phyloP scores from a whole-genome alignment of 495 filamentous ascomycete species.

The Xylaria palmicola region DNA sequence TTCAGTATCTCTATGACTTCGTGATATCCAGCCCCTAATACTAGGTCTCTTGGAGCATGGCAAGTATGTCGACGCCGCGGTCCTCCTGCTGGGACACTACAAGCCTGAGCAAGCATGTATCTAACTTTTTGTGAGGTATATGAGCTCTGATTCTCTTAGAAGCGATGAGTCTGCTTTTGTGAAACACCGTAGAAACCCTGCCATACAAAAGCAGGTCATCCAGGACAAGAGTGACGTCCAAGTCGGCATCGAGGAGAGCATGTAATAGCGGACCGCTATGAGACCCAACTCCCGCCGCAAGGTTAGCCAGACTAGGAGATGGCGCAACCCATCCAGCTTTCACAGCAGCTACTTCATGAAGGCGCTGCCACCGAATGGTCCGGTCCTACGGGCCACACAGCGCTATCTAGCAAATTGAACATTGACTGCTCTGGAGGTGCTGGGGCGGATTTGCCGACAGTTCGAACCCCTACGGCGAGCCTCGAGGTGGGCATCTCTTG shows the following conservation, averaged over 20 bases:
- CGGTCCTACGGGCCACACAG: not conserved
- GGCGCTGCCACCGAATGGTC: too few relatives aligned
- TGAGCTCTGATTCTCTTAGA: not conserved
- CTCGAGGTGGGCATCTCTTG: not conserved
- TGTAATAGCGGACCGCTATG: not conserved
- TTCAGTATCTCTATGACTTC: not conserved
- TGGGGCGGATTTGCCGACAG: not conserved
- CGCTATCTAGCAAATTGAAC: not conserved
- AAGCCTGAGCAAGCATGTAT: not conserved
- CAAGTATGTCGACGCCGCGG: not conserved
- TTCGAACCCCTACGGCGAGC: not conserved
- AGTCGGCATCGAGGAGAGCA: not conserved
- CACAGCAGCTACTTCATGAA: not conserved
- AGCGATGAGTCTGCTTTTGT: not conserved
- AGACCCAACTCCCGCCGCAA: not conserved
- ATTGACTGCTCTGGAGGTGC: not conserved
- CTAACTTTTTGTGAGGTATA: not conserved
- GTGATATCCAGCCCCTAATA: not conserved
- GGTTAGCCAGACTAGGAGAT: not conserved
- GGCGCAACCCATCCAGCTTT: not conserved
- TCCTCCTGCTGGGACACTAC: not conserved
- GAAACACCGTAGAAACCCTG: not conserved
- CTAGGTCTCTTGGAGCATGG: conserved; percentile 3
- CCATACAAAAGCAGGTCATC: not conserved
- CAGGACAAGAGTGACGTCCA: not conserved